Evolutionary conservation across 441 rosid species (phyloP).

Genomic region (Pelargonium cotyledonis): DNA sequence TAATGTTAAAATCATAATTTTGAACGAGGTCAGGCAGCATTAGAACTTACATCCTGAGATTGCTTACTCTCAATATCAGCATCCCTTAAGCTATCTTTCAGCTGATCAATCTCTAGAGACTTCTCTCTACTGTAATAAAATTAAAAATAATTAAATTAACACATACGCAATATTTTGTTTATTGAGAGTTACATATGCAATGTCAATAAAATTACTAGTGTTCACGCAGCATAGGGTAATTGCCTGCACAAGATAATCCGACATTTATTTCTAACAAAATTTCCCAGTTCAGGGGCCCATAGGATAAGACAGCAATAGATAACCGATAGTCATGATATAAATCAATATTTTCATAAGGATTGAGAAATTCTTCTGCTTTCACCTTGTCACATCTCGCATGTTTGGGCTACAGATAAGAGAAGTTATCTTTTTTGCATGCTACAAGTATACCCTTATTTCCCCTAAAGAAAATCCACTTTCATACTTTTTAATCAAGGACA

Average conservation of each 20-base stretch:
- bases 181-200: conserved; percentile 2
- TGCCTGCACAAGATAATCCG: not conserved
- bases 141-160: not conserved
- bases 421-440: not conserved
- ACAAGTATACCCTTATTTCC: not conserved
- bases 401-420: not conserved
- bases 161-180: not conserved
- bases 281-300: not conserved
- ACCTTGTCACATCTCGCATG: not conserved
- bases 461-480: not conserved
- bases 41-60: conserved; percentile 44
- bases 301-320: not conserved
- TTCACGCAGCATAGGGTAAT: not conserved
- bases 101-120: conserved; percentile 48
- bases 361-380: not conserved
- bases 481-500: not conserved
- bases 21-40: conserved; percentile 17
- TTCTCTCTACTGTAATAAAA: conserved; percentile 43
- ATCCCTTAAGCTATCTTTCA: conserved; percentile 34
- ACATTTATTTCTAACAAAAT: not conserved
- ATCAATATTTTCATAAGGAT: no score
- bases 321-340: no score
- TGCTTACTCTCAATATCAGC: conserved; percentile 33
- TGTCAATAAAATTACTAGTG: not conserved
- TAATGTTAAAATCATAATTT: conserved; percentile 13